Base-by-base conservation (phyloP, 345 rosid genomes). In the Cochlearia excelsa region DNA sequence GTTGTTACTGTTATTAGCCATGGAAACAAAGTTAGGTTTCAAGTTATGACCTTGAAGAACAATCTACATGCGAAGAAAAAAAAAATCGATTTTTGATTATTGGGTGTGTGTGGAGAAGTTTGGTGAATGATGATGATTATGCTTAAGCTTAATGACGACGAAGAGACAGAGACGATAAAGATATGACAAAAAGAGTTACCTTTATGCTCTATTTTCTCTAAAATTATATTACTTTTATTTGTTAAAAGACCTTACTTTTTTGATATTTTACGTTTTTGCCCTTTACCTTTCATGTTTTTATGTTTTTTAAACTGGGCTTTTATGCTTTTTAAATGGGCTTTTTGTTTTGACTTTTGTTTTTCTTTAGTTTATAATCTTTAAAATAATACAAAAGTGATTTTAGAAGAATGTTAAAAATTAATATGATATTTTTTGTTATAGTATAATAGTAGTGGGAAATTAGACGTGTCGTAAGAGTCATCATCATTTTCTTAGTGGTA, bases 1-100 rank as follows among this genome's bases (percentile, higher is more conserved):
- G 63, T 76, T 82, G 55, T 77, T 82, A 53, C 84, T 82, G 62
- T 81, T 86, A 63, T 74, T 58, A 53, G 69, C 90, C 99, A 94
- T 94, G 73, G 51, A 31, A 52, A 53, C 54, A 54, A 40, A 57
- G 8, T n/a, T 34, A 50, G 44, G 4, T 46, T 53, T 37, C 54
- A 70, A 75, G 68, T 60, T 54, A 54, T 50, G 59, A 62, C 4
- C 10, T 54, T 28, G 28, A 63, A 57, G 54, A 63, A 62, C 33
- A 46, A 54, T 40, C 37, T 46, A 43, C 44, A 46, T 29, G 63
- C 1, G 46, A 62, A 41, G 40, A 7, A 27, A 4, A 43, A n/a
- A 34, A 34, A 16, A 6, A 51, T 7, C 4, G 6, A 2, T 11
- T 16, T 26, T 9, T 30, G 5, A 9, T 11, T 30, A 29, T 11